A percentile compares a stretch with the other conserved stretches of the same genome.
Conservation (phyloP, 495 filamentous ascomycete genomes). For the Massariosphaeria phaeospora region DNA sequence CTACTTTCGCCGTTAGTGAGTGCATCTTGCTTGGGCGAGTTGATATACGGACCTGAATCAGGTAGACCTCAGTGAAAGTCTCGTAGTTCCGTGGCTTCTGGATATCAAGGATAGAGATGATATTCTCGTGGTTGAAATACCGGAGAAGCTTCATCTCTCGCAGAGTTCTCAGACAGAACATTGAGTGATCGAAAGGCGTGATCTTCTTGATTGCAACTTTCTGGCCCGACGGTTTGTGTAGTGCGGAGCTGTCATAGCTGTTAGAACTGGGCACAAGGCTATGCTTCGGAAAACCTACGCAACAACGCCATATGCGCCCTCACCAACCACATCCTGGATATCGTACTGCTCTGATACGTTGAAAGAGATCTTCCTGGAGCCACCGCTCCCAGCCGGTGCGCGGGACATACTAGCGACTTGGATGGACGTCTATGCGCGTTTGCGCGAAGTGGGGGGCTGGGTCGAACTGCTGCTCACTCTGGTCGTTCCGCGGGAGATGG, state of each 20-base stretch:
- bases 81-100: conserved; percentile 96
- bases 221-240: conserved; percentile 97
- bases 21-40: neutral
- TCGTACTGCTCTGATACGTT: conserved; percentile 99
- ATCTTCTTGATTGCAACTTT: conserved; percentile 99
- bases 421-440: conserved; percentile 8
- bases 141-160: conserved; percentile 99
- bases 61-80: conserved; percentile 94
- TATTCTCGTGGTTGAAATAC: conserved; percentile 99
- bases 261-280: neutral
- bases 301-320: conserved; percentile 98
- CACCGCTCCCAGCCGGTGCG: conserved; percentile 32
- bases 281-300: conserved; percentile 60
- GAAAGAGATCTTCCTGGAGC: conserved; percentile 96
- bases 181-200: conserved; percentile 96
- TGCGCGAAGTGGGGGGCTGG: conserved; percentile 10
- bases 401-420: conserved; percentile 29
- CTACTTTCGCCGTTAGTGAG: conserved; percentile 46
- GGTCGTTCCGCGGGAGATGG: neutral
- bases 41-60: conserved; percentile 73
- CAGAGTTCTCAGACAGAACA: conserved; percentile 96
- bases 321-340: conserved; percentile 98
- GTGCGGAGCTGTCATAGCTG: conserved; percentile 66
- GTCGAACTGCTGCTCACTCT: conserved; percentile 11
- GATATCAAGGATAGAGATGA: conserved; percentile 98